Percentiles rank a stretch among this genome's conserved stretches.
phyloP scores from a whole-genome alignment of 1,284 basidiomycete genomes.

The Limonomyces culmigenus region DNA sequence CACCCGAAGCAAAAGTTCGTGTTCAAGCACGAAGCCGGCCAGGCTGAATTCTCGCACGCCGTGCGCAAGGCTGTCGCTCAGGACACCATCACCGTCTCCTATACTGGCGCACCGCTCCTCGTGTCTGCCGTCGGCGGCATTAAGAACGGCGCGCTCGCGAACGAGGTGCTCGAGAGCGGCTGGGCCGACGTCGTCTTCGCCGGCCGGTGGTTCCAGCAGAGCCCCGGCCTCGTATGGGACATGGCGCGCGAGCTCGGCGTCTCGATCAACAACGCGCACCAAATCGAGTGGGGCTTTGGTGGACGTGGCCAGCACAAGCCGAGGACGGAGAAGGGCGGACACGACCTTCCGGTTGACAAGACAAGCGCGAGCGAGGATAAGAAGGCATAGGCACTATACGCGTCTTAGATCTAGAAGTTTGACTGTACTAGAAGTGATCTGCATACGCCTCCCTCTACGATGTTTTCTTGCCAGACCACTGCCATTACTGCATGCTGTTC shows the following conservation, averaged over 20 bases:
- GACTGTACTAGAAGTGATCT: too few species aligned
- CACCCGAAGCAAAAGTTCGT: constrained; percentile 18
- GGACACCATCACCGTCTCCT: constrained; percentile 28
- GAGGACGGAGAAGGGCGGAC: too few species aligned
- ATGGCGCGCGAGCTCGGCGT: constrained; percentile 36
- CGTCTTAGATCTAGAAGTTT: too few species aligned
- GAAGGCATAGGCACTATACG: too few species aligned
- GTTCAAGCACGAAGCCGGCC: background rate
- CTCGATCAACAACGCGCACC: constrained; percentile 22
- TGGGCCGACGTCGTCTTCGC: constrained; percentile 27
- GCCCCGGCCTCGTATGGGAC: constrained; percentile 30
- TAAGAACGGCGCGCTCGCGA: constrained; percentile 35
- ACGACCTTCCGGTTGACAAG: too few species aligned
- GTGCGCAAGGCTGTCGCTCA: constrained; percentile 26
- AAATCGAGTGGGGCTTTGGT: constrained; percentile 33
- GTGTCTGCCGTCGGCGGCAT: constrained; percentile 50
- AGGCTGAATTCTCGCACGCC: background rate
- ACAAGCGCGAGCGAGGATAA: too few species aligned
- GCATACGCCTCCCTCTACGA: too few species aligned
- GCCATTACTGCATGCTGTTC: too few species aligned
- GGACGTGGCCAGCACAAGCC: too few species aligned
- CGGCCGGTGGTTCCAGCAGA: constrained; percentile 40
- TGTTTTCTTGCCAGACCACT: too few species aligned
- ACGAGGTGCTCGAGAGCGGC: constrained; percentile 35
- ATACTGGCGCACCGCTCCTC: constrained; percentile 20